Conservation (phyloP, 2,329 filamentous ascomycete species). For the Colletotrichum chrysophilum region DNA sequence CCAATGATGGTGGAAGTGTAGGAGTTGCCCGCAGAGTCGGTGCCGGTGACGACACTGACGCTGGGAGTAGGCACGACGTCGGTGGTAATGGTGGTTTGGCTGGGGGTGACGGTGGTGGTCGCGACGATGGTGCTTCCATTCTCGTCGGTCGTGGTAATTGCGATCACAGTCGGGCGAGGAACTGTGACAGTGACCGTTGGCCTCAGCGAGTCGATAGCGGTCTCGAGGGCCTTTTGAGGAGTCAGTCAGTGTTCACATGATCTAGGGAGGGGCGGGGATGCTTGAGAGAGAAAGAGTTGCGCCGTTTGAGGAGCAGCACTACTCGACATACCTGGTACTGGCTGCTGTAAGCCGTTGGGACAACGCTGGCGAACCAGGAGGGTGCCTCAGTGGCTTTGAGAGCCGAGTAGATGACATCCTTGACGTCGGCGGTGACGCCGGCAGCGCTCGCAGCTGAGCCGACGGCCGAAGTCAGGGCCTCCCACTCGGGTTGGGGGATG, state of each 20-base stretch:
- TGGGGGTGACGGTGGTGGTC: constrained; percentile 21
- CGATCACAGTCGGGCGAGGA: constrained; percentile 21
- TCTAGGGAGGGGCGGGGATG: neutral
- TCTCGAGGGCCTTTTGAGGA: constrained; percentile 8
- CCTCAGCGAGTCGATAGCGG: constrained; percentile 25
- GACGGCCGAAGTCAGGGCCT: constrained; percentile 27
- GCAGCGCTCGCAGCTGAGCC: constrained; percentile 30
- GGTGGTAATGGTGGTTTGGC: constrained; percentile 6
- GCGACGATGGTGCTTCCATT: constrained; percentile 28
- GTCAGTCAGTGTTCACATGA: neutral
- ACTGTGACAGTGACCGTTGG: constrained; percentile 2
- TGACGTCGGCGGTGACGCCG: constrained; percentile 29
- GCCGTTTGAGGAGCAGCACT: constrained; percentile 22
- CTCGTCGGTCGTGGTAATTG: constrained; percentile 27
- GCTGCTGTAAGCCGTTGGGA: constrained; percentile 27
- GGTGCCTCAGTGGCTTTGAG: constrained; percentile 29
- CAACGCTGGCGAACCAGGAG: constrained; percentile 30
- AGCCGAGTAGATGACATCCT: constrained; percentile 29
- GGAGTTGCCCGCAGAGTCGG: constrained; percentile 6
- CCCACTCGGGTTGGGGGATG: constrained; percentile 30
- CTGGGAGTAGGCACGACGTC: neutral
- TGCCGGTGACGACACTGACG: constrained; percentile 8
- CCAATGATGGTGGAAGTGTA: constrained; percentile 10
- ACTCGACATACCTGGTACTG: neutral
- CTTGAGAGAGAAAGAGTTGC: neutral